Conservation (phyloP, 805 yeast genomes). For the Saccharomycopsis schoenii region DNA sequence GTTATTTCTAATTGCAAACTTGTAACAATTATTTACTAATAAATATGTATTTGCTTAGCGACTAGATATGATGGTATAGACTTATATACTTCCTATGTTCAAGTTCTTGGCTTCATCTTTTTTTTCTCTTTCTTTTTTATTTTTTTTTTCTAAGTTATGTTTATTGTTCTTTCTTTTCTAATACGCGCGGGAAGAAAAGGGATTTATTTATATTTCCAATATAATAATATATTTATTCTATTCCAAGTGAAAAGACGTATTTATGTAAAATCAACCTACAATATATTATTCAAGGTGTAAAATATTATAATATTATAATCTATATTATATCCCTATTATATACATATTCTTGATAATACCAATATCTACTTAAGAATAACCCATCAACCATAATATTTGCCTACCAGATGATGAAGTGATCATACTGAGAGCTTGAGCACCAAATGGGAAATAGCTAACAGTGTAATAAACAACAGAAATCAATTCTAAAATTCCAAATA, state of each 20-base stretch:
- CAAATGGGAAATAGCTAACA: constrained; percentile 91
- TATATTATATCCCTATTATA: too few relatives aligned
- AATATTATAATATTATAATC: too few relatives aligned
- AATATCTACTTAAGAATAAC: constrained; percentile 1
- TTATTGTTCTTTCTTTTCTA: background rate
- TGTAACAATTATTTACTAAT: too few relatives aligned
- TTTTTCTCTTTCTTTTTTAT: background rate
- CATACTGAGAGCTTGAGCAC: constrained; percentile 64
- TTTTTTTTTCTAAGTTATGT: background rate
- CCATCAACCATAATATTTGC: constrained; percentile 28
- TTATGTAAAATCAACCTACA: too few relatives aligned
- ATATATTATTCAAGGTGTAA: background rate
- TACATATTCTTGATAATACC: background rate
- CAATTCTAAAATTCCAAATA: constrained; percentile 68
- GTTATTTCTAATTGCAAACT: too few relatives aligned
- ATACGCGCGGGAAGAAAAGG: background rate
- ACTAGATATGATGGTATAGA: too few relatives aligned
- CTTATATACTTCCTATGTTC: too few relatives aligned
- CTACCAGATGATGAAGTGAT: constrained; percentile 48
- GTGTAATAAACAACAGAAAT: constrained; percentile 84
- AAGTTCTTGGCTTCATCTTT: background rate
- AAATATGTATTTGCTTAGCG: too few relatives aligned
- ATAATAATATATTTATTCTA: too few relatives aligned
- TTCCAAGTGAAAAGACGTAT: background rate
- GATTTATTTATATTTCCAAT: too few relatives aligned